Conservation (phyloP, 305 asterid species). For the Fraxinus baroniana region DNA sequence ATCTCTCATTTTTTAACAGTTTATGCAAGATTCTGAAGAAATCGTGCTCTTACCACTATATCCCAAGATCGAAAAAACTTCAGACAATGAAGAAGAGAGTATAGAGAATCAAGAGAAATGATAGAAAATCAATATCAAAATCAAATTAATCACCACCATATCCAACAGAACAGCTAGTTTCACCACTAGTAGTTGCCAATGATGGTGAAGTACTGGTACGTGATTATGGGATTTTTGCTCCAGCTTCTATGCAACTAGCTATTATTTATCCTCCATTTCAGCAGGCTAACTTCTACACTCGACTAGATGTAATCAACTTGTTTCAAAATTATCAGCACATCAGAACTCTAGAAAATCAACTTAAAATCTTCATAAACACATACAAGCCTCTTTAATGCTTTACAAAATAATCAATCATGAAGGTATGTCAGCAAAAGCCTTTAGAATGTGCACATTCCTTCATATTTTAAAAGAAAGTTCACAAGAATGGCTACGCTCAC, state of each 20-base stretch:
- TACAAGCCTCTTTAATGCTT: neutral
- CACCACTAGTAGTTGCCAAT: neutral
- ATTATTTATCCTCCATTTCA: neutral
- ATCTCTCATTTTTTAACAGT: neutral
- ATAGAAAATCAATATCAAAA: neutral
- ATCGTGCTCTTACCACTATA: neutral
- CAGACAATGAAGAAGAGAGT: neutral
- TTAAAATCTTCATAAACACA: neutral
- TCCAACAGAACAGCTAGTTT: neutral
- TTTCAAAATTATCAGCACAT: neutral
- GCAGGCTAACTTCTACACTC: neutral
- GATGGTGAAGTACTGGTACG: neutral
- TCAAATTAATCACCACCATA: neutral
- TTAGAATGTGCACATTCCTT: neutral
- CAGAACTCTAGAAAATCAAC: neutral
- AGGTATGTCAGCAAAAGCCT: neutral
- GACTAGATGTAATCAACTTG: neutral
- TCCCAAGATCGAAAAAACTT: neutral
- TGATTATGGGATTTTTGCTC: neutral
- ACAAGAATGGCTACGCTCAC: neutral
- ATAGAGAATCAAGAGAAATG: neutral
- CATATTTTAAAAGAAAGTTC: neutral
- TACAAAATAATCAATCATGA: neutral
- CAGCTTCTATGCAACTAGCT: neutral
- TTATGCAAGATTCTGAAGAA: neutral